These are phyloP conservation scores for Mucor velutinosus DNA, from an alignment of 371 early-diverging fungal species.

Conservation along the genomic window DNA sequence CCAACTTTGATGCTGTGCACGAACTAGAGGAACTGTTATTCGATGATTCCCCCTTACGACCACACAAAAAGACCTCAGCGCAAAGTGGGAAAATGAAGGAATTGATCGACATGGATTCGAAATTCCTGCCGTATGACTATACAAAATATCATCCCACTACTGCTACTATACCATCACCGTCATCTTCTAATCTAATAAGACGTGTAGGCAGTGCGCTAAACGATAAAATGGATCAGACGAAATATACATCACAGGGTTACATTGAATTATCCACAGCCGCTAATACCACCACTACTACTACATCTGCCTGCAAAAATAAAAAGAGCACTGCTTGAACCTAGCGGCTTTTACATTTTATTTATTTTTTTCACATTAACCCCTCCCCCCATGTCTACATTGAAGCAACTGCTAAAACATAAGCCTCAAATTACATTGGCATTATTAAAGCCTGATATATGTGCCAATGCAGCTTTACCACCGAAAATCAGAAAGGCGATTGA, in stretches of 20 bases:
- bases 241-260: slow-evolving; percentile 20
- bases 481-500: slow-evolving; percentile 46
- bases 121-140: slow-evolving; percentile 63
- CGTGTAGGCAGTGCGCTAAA: slow-evolving; percentile 7
- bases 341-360: neutral
- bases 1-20: slow-evolving; percentile 93
- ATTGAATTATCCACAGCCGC: slow-evolving; percentile 2
- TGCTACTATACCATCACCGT: neutral
- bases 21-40: slow-evolving; percentile 92
- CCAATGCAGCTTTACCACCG: slow-evolving; percentile 53
- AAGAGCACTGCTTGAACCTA: neutral
- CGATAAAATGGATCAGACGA: slow-evolving; percentile 18
- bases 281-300: neutral
- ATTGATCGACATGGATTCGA: slow-evolving; percentile 54
- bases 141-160: slow-evolving; percentile 35
- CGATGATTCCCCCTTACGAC: slow-evolving; percentile 85
- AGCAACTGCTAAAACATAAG: slow-evolving; percentile 7
- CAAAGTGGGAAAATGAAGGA: slow-evolving; percentile 20
- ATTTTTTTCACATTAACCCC: neutral
- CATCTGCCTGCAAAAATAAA: neutral
- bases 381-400: neutral
- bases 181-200: neutral
- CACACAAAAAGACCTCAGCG: slow-evolving; percentile 21
- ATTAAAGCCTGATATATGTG: slow-evolving; percentile 78
- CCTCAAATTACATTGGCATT: slow-evolving; percentile 65